phyloP scores from a whole-genome alignment of 2,329 filamentous ascomycete species.

The Fusarium citri region DNA sequence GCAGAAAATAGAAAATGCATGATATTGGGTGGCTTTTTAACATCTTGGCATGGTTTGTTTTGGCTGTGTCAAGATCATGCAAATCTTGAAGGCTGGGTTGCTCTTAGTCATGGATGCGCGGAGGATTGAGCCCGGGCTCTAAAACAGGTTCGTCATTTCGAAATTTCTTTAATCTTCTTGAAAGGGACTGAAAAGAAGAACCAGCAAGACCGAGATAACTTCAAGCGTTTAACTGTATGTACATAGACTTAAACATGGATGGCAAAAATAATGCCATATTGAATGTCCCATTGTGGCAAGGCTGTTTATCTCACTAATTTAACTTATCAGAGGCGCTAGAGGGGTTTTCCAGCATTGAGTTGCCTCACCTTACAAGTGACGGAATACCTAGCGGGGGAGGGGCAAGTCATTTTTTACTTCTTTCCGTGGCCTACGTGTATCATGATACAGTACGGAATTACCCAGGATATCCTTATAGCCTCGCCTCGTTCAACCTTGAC shows the following conservation, averaged over 20 bases:
- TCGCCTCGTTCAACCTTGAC: not conserved
- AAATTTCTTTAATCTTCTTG: constrained; percentile 18
- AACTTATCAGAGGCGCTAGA: constrained; percentile 1
- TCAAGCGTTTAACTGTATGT: not conserved
- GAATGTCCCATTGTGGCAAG: constrained; percentile 5
- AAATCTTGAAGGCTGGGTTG: constrained; percentile 28
- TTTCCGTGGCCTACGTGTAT: not conserved
- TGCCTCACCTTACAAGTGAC: not conserved
- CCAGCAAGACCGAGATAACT: no score
- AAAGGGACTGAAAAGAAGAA: not conserved
- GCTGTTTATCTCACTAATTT: constrained; percentile 10
- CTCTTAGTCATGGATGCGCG: constrained; percentile 39
- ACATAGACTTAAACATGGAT: not conserved
- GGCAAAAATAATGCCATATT: constrained; percentile 8
- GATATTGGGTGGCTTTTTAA: constrained; percentile 24
- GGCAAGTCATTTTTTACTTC: constrained; percentile 3
- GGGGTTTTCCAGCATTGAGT: constrained; percentile 5
- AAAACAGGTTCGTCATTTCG: not conserved
- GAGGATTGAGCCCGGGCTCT: constrained; percentile 18
- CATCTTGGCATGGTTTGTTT: constrained; percentile 35
- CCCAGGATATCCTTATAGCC: not conserved
- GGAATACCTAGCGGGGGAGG: constrained; percentile 34
- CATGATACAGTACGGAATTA: not conserved
- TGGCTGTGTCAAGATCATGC: constrained; percentile 47
- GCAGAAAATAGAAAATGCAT: constrained; percentile 33